Evolutionary conservation across 768 basidiomycete species (phyloP), one percentile per base, ranked within the genome.

Genomic region (Pleurotus sapidus): DNA sequence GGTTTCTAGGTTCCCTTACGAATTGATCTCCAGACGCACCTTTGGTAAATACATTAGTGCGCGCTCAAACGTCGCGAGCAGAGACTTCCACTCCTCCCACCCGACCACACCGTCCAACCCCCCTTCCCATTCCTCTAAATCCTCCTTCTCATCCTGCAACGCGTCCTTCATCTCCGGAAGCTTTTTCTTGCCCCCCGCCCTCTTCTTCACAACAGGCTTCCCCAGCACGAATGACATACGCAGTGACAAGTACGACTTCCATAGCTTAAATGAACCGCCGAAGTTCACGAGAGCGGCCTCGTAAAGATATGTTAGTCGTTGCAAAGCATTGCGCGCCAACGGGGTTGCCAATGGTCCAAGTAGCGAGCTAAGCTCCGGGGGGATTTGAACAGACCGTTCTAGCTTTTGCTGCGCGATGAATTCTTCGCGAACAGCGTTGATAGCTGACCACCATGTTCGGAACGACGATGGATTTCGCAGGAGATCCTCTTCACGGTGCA

Each of bases 21-120:
- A 17, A 45, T 53, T 24, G 38, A 49, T 57, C 24, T n/a, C 2
- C 24, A 47, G 27, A 74, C 86, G 61, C 65, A 94, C 95, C 70
- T 86, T 91, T 56, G 95, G 93, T 49, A 98, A 71, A 90, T 94
- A 98, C 87, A 93, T 93, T 40, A 99, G 75, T 57, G 93, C 92
- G 59, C 97, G 84, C 67, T 99, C 97, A 67, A 93, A 96, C 0
- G 85, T 83, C 7, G 93, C 90, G 15, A 96, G 80, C 11, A 99
- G 81, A 14, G 85, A 74, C 67, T 84, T 93, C 97, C 97, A 99
- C 71, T 99, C 97, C 62, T 92, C 88, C 87, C 89, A 97, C 4
- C 96, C 97, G n/a, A 97, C 80, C 5, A 95, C 77, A 2, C 88
- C 86, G 67, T 98, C 92, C 49, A 98, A 72, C 15, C 91, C 88